Conservation (phyloP, 805 yeast species). For the Candida boleticola region DNA sequence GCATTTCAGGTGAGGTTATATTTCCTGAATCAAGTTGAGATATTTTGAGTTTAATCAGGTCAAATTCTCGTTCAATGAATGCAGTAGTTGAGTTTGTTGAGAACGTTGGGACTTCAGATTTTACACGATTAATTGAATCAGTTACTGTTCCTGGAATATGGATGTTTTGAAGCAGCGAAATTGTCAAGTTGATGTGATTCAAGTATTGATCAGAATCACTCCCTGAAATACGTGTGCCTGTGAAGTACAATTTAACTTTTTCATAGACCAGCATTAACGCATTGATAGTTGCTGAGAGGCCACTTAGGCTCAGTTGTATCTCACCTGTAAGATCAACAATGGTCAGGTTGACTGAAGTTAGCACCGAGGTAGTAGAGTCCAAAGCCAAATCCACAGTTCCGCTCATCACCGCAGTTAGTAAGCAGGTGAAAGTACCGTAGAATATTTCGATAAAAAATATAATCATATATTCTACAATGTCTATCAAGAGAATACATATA, state of each 20-base stretch:
- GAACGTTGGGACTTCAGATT: constrained; percentile 50
- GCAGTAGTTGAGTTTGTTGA: neutral
- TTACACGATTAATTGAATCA: constrained; percentile 49
- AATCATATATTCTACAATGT: constrained; percentile 57
- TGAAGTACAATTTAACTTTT: constrained; percentile 54
- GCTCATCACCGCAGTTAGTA: constrained; percentile 69
- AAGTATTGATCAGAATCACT: constrained; percentile 31
- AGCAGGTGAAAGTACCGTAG: constrained; percentile 85
- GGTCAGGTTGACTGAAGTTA: constrained; percentile 61
- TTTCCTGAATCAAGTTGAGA: too few species aligned
- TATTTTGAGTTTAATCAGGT: too few species aligned
- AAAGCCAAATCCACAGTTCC: constrained; percentile 72
- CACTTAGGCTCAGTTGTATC: constrained; percentile 64
- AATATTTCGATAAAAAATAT: constrained; percentile 68
- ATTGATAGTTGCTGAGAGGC: constrained; percentile 57
- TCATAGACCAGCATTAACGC: constrained; percentile 50
- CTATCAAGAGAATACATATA: constrained; percentile 45
- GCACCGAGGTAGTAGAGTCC: constrained; percentile 65
- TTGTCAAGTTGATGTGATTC: constrained; percentile 43
- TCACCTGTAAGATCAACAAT: constrained; percentile 53
- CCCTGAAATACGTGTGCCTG: constrained; percentile 24
- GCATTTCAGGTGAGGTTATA: too few species aligned
- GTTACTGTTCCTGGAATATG: constrained; percentile 67
- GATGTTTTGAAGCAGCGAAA: constrained; percentile 33
- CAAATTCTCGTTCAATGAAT: constrained; percentile 1